These are phyloP conservation scores for Phytophthora nicotianae DNA, from an alignment of 352 stramenopile genomes.

Conservation along the genomic window DNA sequence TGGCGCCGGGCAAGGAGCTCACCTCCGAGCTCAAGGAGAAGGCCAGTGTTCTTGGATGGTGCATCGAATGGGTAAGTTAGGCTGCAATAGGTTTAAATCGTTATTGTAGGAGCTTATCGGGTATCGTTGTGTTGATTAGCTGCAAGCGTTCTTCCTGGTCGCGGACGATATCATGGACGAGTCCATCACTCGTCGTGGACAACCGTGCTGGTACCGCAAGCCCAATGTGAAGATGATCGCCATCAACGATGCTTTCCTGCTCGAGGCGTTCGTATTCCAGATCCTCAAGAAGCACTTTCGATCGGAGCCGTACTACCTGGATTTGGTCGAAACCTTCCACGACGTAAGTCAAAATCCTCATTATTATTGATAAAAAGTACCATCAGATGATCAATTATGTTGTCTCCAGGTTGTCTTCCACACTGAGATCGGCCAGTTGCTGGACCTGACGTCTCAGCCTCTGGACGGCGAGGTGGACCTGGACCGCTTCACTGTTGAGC, in stretches of 20 bases:
- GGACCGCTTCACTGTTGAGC: constrained; percentile 93
- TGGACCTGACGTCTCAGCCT: constrained; percentile 92
- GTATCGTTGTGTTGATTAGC: constrained; percentile 33
- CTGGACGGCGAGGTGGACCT: constrained; percentile 83
- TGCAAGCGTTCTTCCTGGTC: constrained; percentile 99
- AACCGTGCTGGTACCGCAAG: constrained; percentile 98
- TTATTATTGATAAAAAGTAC: neutral
- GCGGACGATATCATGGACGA: constrained; percentile 99
- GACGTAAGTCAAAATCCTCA: constrained; percentile 46
- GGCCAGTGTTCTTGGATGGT: constrained; percentile 96
- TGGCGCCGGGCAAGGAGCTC: constrained; percentile 52
- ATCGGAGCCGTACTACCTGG: constrained; percentile 86
- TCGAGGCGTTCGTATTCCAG: constrained; percentile 94
- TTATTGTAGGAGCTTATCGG: neutral
- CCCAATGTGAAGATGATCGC: constrained; percentile 92
- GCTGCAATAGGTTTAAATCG: neutral
- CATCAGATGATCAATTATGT: neutral
- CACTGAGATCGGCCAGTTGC: constrained; percentile 96
- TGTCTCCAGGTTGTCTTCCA: constrained; percentile 92
- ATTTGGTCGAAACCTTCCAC: constrained; percentile 97
- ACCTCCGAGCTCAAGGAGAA: constrained; percentile 77
- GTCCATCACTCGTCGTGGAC: constrained; percentile 93
- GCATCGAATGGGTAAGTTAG: constrained; percentile 94
- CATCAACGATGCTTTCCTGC: constrained; percentile 97
- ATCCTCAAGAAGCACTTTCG: constrained; percentile 91